Evolutionary conservation across 768 basidiomycete genomes (phyloP).

Genomic region (Nidularia pulvinata): DNA sequence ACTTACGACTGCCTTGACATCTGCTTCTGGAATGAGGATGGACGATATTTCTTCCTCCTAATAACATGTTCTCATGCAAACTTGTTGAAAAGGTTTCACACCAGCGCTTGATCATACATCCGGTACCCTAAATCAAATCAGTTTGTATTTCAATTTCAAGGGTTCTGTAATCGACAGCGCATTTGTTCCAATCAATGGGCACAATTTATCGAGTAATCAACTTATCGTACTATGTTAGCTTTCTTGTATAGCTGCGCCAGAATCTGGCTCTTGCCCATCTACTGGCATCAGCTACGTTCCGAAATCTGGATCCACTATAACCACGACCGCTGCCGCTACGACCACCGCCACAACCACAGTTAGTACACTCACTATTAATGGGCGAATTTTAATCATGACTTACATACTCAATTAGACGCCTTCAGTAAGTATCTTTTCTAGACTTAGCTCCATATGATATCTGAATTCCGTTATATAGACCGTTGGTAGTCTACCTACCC

Average conservation of each 20-base stretch:
- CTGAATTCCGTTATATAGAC: slow-evolving; percentile 6
- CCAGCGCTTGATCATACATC: slow-evolving; percentile 30
- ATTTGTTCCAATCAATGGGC: slow-evolving; percentile 59
- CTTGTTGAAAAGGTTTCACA: slow-evolving; percentile 36
- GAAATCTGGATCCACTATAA: slow-evolving; percentile 47
- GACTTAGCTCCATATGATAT: not conserved
- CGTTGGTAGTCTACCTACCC: slow-evolving; percentile 31
- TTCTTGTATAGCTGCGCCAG: slow-evolving; percentile 43
- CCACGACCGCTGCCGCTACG: not conserved
- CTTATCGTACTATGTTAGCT: not conserved
- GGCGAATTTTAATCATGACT: not conserved
- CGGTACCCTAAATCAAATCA: slow-evolving; percentile 33
- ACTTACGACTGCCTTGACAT: slow-evolving; percentile 52
- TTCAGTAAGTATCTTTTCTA: slow-evolving; percentile 7
- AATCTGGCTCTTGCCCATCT: slow-evolving; percentile 48
- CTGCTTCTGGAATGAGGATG: slow-evolving; percentile 46
- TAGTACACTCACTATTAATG: slow-evolving; percentile 7
- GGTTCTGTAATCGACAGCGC: slow-evolving; percentile 69
- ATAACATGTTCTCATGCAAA: slow-evolving; percentile 3
- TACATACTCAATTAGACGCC: slow-evolving; percentile 3
- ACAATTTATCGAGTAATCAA: not conserved
- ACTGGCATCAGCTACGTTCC: slow-evolving; percentile 60
- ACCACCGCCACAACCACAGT: slow-evolving; percentile 19
- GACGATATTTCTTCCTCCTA: not conserved
- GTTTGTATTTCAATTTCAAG: slow-evolving; percentile 64